phyloP scores from a whole-genome alignment of 345 rosid genomes.

The Clausena lansium region DNA sequence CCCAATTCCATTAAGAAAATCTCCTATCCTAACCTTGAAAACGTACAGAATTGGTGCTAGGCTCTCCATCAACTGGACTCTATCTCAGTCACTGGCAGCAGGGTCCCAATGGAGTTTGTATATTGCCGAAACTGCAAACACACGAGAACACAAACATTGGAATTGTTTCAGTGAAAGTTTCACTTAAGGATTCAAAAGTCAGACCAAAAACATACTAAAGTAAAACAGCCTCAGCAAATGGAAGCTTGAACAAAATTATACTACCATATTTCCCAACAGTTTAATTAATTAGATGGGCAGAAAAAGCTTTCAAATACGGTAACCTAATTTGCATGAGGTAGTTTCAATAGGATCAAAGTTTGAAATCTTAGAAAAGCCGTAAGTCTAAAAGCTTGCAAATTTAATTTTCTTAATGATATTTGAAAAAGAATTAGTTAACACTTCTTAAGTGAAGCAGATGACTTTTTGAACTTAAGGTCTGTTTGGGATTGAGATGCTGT shows the following conservation, averaged over 20 bases:
- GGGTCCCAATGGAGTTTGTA: slow-evolving; percentile 19
- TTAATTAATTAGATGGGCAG: too few species aligned
- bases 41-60: too few species aligned
- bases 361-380: too few species aligned
- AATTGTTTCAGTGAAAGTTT: neutral
- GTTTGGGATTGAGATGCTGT: too few species aligned
- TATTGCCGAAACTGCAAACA: slow-evolving; percentile 40
- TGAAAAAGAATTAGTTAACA: neutral
- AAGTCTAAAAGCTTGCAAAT: too few species aligned
- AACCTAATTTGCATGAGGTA: too few species aligned
- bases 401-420: too few species aligned
- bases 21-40: too few species aligned
- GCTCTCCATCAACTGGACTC: neutral
- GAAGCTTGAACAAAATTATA: neutral
- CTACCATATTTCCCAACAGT: too few species aligned
- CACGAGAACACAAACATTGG: neutral
- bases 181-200: neutral
- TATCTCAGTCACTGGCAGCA: slow-evolving; percentile 6
- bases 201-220: neutral
- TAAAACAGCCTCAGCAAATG: neutral
- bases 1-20: neutral
- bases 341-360: too few species aligned
- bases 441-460: neutral
- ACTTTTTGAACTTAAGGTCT: too few species aligned
- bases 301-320: too few species aligned